Evolutionary conservation across 345 rosid species (phyloP).

Genomic region (Lepidium didymum): DNA sequence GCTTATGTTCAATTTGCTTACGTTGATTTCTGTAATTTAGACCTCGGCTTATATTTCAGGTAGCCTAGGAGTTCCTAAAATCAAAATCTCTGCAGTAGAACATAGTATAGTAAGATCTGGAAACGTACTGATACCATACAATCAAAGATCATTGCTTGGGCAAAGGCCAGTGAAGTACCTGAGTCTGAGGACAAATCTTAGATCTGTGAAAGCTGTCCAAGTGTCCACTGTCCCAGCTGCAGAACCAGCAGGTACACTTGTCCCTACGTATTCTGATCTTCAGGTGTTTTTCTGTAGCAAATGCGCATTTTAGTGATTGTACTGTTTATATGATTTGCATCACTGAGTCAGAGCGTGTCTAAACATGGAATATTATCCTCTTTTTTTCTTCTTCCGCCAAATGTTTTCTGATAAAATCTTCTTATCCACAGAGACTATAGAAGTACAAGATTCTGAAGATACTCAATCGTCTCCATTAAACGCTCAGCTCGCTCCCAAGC

Average conservation of each 20-base stretch:
- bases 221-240: conserved; percentile 14
- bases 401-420: neutral
- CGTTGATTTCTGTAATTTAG: neutral
- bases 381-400: neutral
- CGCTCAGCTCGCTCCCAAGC: conserved; percentile 52
- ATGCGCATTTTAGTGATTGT: neutral
- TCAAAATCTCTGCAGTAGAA: conserved; percentile 20
- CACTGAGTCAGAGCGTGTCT: neutral
- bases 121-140: conserved; percentile 5
- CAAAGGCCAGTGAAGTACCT: conserved; percentile 9
- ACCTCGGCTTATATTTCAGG: conserved; percentile 7
- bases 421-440: conserved; percentile 23
- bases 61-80: conserved; percentile 33
- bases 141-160: conserved; percentile 9
- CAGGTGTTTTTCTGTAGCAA: neutral
- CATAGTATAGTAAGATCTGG: conserved; percentile 17
- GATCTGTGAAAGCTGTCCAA: conserved; percentile 20
- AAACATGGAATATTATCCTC: neutral
- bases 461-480: conserved; percentile 31
- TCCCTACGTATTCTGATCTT: neutral
- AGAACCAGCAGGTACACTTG: conserved; percentile 17
- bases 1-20: neutral
- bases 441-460: conserved; percentile 25
- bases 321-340: neutral
- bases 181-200: conserved; percentile 13